Percentiles rank a stretch among this genome's conserved stretches.
phyloP scores from a whole-genome alignment of 805 yeast genomes.

The Phaffomyces thermotolerans region DNA sequence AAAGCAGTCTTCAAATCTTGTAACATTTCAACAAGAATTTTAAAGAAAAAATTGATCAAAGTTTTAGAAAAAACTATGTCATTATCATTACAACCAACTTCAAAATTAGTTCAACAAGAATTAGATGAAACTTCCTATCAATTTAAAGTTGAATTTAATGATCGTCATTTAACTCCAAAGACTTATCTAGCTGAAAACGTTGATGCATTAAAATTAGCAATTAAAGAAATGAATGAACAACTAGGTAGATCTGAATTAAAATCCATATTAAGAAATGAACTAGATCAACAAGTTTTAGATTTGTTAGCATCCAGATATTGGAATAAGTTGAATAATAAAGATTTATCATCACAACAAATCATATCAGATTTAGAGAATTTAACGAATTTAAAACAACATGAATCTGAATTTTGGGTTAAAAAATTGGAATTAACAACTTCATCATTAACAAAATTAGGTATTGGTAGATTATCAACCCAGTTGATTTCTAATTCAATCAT shows the following conservation, averaged over 20 bases:
- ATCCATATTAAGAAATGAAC: slow-evolving; percentile 68
- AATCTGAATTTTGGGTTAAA: slow-evolving; percentile 71
- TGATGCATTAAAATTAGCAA: slow-evolving; percentile 76
- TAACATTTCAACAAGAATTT: slow-evolving; percentile 63
- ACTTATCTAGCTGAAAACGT: slow-evolving; percentile 89
- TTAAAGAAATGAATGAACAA: slow-evolving; percentile 77
- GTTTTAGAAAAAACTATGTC: slow-evolving; percentile 92
- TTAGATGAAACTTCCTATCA: slow-evolving; percentile 88
- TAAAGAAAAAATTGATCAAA: slow-evolving; percentile 75
- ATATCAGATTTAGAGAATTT: slow-evolving; percentile 47
- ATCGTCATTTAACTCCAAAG: slow-evolving; percentile 87
- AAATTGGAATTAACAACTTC: slow-evolving; percentile 81
- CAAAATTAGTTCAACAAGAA: slow-evolving; percentile 77
- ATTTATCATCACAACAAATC: slow-evolving; percentile 17
- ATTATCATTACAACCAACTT: slow-evolving; percentile 78
- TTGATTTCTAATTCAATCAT: slow-evolving; percentile 74
- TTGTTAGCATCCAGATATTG: slow-evolving; percentile 86
- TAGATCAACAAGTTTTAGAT: slow-evolving; percentile 87
- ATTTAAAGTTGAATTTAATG: slow-evolving; percentile 95
- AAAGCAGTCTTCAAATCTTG: slow-evolving; percentile 55
- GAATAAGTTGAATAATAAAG: slow-evolving; percentile 45
- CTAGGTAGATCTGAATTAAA: slow-evolving; percentile 81
- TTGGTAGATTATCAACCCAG: slow-evolving; percentile 83
- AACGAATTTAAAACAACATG: slow-evolving; percentile 51
- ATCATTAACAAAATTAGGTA: slow-evolving; percentile 83